phyloP scores from a whole-genome alignment of 1,284 basidiomycete genomes.

The Gymnopus androsaceus region DNA sequence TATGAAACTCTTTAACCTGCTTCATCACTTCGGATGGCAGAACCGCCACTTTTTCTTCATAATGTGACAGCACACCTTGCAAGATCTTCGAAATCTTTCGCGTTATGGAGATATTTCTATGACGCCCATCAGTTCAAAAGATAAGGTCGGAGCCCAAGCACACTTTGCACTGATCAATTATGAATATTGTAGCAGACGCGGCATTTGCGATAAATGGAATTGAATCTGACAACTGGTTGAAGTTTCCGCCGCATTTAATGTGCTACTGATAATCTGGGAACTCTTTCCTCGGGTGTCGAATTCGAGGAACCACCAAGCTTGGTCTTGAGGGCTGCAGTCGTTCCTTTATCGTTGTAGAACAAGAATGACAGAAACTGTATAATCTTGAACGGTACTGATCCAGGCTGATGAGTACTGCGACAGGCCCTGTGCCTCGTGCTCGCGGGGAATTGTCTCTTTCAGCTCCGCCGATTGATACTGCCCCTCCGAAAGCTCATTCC shows the following conservation, averaged over 20 bases:
- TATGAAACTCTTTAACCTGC: background rate
- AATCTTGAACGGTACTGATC: no score
- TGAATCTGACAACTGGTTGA: background rate
- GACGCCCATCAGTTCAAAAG: background rate
- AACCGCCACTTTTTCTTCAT: background rate
- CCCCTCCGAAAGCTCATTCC: no score
- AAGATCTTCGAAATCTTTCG: background rate
- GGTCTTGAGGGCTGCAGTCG: no score
- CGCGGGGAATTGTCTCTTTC: no score
- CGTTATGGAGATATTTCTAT: constrained; percentile 1
- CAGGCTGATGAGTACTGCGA: no score
- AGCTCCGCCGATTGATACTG: no score
- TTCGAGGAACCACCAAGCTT: background rate
- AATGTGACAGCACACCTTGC: background rate
- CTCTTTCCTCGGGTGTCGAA: background rate
- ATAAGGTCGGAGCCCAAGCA: background rate
- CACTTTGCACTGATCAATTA: constrained; percentile 4
- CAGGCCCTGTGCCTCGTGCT: no score
- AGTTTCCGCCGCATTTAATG: background rate
- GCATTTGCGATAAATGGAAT: constrained; percentile 1
- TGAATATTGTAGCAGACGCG: background rate
- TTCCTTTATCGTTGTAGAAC: no score
- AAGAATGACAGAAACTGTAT: no score
- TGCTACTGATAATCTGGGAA: background rate
- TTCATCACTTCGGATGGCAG: background rate